phyloP scores from a whole-genome alignment of 1,284 basidiomycete species.

The Mrakiaceae sp. region DNA sequence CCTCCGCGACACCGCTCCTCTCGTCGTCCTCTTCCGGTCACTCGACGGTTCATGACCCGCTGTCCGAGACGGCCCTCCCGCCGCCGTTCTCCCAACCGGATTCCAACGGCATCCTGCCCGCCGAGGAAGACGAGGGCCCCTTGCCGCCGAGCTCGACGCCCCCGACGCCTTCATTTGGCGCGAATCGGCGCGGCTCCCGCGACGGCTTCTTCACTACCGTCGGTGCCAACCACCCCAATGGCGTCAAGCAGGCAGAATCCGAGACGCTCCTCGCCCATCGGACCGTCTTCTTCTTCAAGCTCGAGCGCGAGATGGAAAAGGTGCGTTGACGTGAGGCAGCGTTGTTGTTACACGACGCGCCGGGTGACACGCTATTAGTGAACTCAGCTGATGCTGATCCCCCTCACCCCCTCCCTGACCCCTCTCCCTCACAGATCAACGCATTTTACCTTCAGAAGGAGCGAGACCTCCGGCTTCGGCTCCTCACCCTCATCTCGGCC shows the following conservation, averaged over 20 bases:
- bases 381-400: background rate
- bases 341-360: too few relatives aligned
- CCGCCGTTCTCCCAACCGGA: background rate
- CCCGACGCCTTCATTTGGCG: conserved; percentile 13
- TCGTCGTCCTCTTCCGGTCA: background rate
- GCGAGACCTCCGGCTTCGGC: conserved; percentile 80
- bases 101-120: background rate
- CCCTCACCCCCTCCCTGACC: background rate
- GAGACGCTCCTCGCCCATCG: conserved; percentile 79
- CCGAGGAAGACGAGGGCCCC: conserved; percentile 5
- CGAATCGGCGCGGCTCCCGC: background rate
- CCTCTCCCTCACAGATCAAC: conserved; percentile 63
- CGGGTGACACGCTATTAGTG: background rate
- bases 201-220: background rate
- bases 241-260: conserved; percentile 18
- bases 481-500: conserved; percentile 88
- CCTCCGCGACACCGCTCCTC: conserved; percentile 22
- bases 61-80: background rate
- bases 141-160: conserved; percentile 10
- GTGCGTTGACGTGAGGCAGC: conserved; percentile 35
- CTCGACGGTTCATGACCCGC: background rate
- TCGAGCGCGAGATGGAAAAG: conserved; percentile 97
- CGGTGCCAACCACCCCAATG: background rate
- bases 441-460: conserved; percentile 98
- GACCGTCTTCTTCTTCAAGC: conserved; percentile 97